phyloP scores from a whole-genome alignment of 768 basidiomycete genomes.

The Agrocybe chaxingu region DNA sequence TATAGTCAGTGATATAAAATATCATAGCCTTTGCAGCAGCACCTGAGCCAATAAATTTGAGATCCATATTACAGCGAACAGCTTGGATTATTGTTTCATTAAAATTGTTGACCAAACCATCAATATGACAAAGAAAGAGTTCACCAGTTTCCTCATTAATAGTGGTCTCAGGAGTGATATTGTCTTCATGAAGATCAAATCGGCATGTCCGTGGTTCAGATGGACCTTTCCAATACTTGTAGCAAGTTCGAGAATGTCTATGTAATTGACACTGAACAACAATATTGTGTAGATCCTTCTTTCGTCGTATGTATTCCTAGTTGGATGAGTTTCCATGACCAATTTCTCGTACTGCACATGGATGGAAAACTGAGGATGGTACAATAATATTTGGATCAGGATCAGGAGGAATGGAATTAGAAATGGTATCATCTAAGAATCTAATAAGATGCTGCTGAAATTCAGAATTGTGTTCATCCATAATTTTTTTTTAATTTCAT shows the following conservation, averaged over 20 bases:
- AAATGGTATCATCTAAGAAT: slow-evolving; percentile 12
- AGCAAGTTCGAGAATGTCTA: slow-evolving; percentile 31
- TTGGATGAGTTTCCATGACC: neutral
- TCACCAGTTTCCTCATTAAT: slow-evolving; percentile 30
- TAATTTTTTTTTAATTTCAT: slow-evolving; percentile 12
- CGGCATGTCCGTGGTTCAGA: slow-evolving; percentile 22
- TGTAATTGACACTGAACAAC: slow-evolving; percentile 25
- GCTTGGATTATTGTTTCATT: slow-evolving; percentile 34
- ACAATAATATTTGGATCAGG: neutral
- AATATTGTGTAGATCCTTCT: slow-evolving; percentile 13
- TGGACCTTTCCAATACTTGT: slow-evolving; percentile 31
- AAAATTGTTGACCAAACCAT: slow-evolving; percentile 42
- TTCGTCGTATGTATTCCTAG: neutral
- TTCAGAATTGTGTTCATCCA: slow-evolving; percentile 2
- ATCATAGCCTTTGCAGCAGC: slow-evolving; percentile 34
- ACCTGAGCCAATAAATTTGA: slow-evolving; percentile 40
- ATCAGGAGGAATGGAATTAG: slow-evolving; percentile 4
- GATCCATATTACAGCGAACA: slow-evolving; percentile 41
- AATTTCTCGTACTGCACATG: slow-evolving; percentile 10
- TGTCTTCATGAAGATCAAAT: slow-evolving; percentile 23
- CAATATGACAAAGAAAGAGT: slow-evolving; percentile 25
- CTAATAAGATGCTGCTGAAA: slow-evolving; percentile 5
- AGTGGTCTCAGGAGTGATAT: slow-evolving; percentile 5
- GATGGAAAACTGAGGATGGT: slow-evolving; percentile 2
- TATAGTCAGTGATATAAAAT: slow-evolving; percentile 47